These are phyloP conservation scores for Phyllostachys edulis DNA, from an alignment of 176 grass and related monocot species.

Conservation along the genomic window DNA sequence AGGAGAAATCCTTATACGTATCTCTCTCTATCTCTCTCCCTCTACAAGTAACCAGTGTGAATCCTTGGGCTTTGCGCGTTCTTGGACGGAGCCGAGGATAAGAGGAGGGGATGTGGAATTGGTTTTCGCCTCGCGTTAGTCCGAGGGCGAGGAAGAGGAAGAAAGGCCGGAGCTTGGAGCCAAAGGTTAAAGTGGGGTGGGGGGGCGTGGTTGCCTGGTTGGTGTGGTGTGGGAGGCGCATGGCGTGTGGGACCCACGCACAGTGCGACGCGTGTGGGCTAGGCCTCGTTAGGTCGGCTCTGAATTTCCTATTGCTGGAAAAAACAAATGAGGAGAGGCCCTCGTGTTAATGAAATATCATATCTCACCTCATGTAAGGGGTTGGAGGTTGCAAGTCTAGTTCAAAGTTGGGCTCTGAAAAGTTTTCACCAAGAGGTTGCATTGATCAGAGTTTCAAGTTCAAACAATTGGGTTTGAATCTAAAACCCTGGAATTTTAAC, in stretches of 20 bases:
- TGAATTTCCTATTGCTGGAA: slow-evolving; percentile 27
- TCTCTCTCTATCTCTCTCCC: slow-evolving; percentile 16
- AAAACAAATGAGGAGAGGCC: background rate
- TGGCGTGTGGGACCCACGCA: slow-evolving; percentile 39
- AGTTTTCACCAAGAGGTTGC: background rate
- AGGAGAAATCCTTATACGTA: slow-evolving; percentile 7
- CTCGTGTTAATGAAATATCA: too few species aligned
- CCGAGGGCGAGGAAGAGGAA: slow-evolving; percentile 7
- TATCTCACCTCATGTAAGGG: too few species aligned
- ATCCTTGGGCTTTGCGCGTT: background rate
- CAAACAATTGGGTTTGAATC: background rate
- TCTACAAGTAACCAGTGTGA: too few species aligned
- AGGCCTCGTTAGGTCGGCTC: slow-evolving; percentile 10
- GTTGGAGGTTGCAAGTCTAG: background rate
- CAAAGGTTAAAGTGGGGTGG: slow-evolving; percentile 20
- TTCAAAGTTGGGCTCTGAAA: background rate
- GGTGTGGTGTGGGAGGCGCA: slow-evolving; percentile 1
- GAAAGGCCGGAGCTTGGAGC: slow-evolving; percentile 20
- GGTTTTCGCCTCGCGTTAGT: slow-evolving; percentile 15
- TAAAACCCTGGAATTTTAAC: background rate
- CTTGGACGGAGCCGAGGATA: background rate
- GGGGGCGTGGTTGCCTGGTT: background rate
- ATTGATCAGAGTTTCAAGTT: background rate
- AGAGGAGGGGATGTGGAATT: background rate
- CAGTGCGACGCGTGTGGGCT: slow-evolving; percentile 27